phyloP scores from a whole-genome alignment of 1,284 basidiomycete species.

The Trichosporon sp. region DNA sequence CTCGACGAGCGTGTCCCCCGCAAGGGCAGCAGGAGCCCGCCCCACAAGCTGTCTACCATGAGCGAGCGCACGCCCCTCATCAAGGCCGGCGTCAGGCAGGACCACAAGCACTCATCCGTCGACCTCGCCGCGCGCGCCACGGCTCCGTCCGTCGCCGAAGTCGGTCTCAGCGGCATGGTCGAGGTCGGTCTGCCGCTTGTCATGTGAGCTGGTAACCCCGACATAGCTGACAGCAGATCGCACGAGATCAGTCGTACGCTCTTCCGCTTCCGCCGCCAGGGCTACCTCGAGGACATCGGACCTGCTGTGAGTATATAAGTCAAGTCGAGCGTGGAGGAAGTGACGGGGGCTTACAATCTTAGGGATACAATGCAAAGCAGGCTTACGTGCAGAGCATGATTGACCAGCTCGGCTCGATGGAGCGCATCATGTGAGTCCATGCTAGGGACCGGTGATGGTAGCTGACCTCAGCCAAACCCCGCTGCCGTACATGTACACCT shows the following conservation, averaged over 20 bases:
- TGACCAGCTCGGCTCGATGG: conserved; percentile 76
- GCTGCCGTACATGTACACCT: conserved; percentile 54
- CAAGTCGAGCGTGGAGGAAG: background rate
- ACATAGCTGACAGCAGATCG: conserved; percentile 57
- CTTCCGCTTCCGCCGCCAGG: conserved; percentile 70
- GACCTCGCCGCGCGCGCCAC: conserved; percentile 11
- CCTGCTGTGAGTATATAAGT: conserved; percentile 63
- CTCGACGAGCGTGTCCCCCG: conserved; percentile 1
- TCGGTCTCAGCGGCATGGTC: conserved; percentile 40
- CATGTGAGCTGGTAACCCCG: conserved; percentile 27
- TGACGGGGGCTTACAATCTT: conserved; percentile 4
- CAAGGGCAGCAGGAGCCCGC: background rate
- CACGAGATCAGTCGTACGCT: conserved; percentile 67
- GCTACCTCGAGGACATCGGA: conserved; percentile 74
- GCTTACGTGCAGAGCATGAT: conserved; percentile 65
- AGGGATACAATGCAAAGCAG: conserved; percentile 71
- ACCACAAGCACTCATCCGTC: conserved; percentile 29
- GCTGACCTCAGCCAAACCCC: conserved; percentile 33
- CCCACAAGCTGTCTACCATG: background rate
- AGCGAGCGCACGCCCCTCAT: conserved; percentile 44
- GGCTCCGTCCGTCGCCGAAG: conserved; percentile 4
- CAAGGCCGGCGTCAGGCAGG: conserved; percentile 42
- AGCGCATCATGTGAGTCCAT: conserved; percentile 58
- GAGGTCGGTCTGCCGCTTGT: conserved; percentile 36
- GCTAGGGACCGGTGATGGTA: no score